Conservation (phyloP, 2,329 filamentous ascomycete genomes). For the Tothia fuscella region DNA sequence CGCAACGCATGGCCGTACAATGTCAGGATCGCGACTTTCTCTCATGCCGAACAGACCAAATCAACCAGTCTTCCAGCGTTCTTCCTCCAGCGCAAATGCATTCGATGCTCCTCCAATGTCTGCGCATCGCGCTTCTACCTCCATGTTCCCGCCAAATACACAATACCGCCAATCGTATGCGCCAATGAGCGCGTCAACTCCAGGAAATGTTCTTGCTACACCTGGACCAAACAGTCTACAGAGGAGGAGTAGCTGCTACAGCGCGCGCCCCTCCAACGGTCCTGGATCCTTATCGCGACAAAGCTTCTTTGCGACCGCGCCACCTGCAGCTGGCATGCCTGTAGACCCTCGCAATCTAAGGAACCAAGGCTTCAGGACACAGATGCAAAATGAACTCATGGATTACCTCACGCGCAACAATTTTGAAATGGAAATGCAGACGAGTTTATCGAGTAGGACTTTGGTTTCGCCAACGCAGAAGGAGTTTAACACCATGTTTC, state of each 20-base stretch:
- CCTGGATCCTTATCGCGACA: constrained; percentile 48
- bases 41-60: constrained; percentile 67
- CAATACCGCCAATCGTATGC: constrained; percentile 56
- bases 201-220: constrained; percentile 19
- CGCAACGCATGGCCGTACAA: constrained; percentile 62
- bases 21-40: constrained; percentile 74
- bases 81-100: constrained; percentile 71
- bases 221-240: constrained; percentile 45
- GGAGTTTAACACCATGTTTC: constrained; percentile 95
- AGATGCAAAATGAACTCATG: constrained; percentile 77
- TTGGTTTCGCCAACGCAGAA: constrained; percentile 94
- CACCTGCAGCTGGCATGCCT: constrained; percentile 68
- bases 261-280: constrained; percentile 47
- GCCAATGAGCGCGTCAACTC: constrained; percentile 37
- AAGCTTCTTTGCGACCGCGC: constrained; percentile 87
- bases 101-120: constrained; percentile 72
- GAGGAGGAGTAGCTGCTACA: constrained; percentile 61
- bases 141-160: constrained; percentile 42
- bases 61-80: constrained; percentile 76
- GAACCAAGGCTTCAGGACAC: constrained; percentile 66
- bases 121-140: constrained; percentile 70
- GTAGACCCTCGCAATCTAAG: constrained; percentile 77
- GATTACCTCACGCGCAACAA: constrained; percentile 90
- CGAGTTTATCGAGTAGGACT: constrained; percentile 79
- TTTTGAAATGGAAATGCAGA: constrained; percentile 97